A percentile compares a stretch with the other conserved stretches of the same genome.
Evolutionary conservation across 768 basidiomycete genomes (phyloP).

Genomic region (Lactarius tabidus): DNA sequence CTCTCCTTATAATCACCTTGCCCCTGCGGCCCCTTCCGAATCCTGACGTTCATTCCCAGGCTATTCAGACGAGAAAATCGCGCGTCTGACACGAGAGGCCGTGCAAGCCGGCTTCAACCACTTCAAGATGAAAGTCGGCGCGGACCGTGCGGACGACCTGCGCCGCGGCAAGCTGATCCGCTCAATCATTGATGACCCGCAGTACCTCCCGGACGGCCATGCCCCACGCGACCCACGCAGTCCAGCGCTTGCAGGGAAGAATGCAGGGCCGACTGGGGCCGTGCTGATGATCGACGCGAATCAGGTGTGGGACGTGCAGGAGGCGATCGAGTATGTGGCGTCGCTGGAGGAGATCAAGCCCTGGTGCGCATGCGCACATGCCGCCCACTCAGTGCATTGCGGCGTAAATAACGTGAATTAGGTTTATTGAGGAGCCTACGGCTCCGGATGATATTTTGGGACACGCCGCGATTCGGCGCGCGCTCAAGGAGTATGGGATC

Average conservation of each 20-base stretch:
- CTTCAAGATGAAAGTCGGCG: constrained; percentile 99
- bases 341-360: constrained; percentile 77
- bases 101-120: constrained; percentile 89
- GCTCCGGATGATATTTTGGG: constrained; percentile 90
- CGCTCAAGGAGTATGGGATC: constrained; percentile 72
- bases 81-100: constrained; percentile 80
- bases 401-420: constrained; percentile 28
- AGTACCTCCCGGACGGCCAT: constrained; percentile 61
- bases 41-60: constrained; percentile 38
- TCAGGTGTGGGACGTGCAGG: constrained; percentile 91
- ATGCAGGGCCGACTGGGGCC: constrained; percentile 89
- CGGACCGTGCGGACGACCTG: constrained; percentile 73
- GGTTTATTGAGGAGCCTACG: constrained; percentile 94
- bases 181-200: constrained; percentile 91
- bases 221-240: constrained; percentile 56
- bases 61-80: constrained; percentile 90
- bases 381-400: neutral
- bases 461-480: constrained; percentile 75
- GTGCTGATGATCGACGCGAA: constrained; percentile 98
- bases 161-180: constrained; percentile 87
- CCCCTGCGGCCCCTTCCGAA: neutral
- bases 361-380: constrained; percentile 49
- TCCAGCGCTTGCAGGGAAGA: constrained; percentile 74
- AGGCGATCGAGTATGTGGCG: constrained; percentile 90
- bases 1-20: neutral